Conservation (phyloP, 257 asterid species). For the Echites panduratus region DNA sequence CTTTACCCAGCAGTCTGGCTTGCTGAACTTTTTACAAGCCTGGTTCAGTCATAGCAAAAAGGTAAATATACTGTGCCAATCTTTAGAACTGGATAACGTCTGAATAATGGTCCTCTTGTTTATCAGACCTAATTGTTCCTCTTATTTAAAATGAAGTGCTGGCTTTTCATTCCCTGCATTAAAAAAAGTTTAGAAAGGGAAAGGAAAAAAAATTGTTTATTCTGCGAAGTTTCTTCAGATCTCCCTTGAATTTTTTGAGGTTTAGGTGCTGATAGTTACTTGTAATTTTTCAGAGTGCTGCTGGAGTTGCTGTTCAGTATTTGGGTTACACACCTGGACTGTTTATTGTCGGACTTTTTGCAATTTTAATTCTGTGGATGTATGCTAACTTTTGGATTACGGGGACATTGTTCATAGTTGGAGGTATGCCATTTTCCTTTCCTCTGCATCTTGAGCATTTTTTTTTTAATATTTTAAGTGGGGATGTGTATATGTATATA, state of each 20-base stretch:
- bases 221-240: background rate
- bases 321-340: slow-evolving; percentile 97
- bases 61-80: background rate
- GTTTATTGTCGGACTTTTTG: slow-evolving; percentile 89
- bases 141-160: background rate
- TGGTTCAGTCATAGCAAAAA: background rate
- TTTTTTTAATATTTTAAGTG: background rate
- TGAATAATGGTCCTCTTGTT: background rate
- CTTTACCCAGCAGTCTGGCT: background rate
- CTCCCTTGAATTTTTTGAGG: background rate
- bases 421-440: slow-evolving; percentile 53
- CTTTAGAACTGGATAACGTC: background rate
- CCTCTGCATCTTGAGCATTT: background rate
- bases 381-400: slow-evolving; percentile 99
- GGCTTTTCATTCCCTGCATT: background rate
- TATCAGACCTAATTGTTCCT: background rate
- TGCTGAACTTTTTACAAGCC: background rate
- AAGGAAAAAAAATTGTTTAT: background rate
- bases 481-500: too few relatives aligned
- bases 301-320: slow-evolving; percentile 90
- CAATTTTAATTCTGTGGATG: slow-evolving; percentile 90
- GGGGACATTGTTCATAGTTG: slow-evolving; percentile 85
- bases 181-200: background rate
- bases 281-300: slow-evolving; percentile 72
- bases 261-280: slow-evolving; percentile 18